Percentiles rank a stretch among this genome's conserved stretches.
Conservation (phyloP, 768 basidiomycete genomes). For the Megacollybia marginata region DNA sequence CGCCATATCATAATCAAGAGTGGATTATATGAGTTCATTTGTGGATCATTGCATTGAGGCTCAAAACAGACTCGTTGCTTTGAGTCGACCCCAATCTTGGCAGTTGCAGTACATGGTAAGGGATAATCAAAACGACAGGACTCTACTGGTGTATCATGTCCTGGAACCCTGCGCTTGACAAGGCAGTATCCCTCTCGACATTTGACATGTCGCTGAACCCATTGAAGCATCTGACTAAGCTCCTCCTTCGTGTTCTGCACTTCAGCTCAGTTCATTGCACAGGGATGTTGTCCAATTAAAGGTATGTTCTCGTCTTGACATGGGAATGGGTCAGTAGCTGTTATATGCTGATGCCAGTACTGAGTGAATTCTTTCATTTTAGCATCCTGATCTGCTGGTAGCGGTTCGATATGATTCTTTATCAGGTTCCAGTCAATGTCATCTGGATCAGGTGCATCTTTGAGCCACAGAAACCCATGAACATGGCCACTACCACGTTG, state of each 20-base stretch:
- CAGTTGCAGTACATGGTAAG: neutral
- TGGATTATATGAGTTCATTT: neutral
- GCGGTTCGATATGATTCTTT: neutral
- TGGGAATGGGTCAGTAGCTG: neutral
- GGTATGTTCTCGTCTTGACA: neutral
- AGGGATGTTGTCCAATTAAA: neutral
- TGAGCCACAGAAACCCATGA: conserved; percentile 5
- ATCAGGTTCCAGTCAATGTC: conserved; percentile 1
- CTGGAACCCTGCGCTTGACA: neutral
- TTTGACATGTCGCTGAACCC: neutral
- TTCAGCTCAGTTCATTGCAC: neutral
- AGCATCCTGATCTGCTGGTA: neutral
- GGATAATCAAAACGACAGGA: neutral
- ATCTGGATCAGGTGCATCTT: conserved; percentile 2
- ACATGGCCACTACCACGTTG: conserved; percentile 5
- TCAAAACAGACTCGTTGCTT: neutral
- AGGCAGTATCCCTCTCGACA: neutral
- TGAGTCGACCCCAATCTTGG: neutral
- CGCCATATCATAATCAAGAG: neutral
- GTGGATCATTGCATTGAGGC: neutral
- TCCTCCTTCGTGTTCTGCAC: neutral
- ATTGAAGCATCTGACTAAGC: neutral
- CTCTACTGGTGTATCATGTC: neutral
- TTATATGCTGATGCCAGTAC: neutral
- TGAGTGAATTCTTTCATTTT: neutral